A percentile compares a stretch with the other conserved stretches of the same genome.
These are phyloP conservation scores for Lanmaoa rubissima DNA, from an alignment of 768 basidiomycete species.

Conservation along the genomic window DNA sequence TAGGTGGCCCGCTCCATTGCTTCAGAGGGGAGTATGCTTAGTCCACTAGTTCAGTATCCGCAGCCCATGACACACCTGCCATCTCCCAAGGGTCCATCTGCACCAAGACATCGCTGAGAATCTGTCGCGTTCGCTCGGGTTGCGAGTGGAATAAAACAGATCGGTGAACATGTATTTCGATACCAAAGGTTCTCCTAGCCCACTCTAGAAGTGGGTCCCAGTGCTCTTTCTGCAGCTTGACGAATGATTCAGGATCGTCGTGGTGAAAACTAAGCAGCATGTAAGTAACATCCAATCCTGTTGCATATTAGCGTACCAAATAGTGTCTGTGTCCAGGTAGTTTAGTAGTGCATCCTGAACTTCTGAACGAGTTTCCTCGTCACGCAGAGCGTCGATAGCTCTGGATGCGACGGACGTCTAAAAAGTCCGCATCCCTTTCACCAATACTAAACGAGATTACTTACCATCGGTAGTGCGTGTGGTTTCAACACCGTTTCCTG, in stretches of 20 bases:
- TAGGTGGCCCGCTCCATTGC: constrained; percentile 92
- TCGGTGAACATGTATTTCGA: constrained; percentile 66
- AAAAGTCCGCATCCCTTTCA: constrained; percentile 6
- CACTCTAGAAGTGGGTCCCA: constrained; percentile 90
- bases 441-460: constrained; percentile 13
- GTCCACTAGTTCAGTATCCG: background rate
- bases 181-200: constrained; percentile 62
- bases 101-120: constrained; percentile 55
- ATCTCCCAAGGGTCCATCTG: constrained; percentile 81
- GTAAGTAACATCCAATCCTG: constrained; percentile 1
- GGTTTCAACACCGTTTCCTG: constrained; percentile 84
- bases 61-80: constrained; percentile 60
- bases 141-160: constrained; percentile 74
- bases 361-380: constrained; percentile 53
- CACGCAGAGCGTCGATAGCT: constrained; percentile 76
- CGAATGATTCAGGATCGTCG: constrained; percentile 71
- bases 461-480: constrained; percentile 88
- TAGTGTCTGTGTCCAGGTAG: constrained; percentile 93
- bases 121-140: constrained; percentile 61
- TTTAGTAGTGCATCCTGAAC: constrained; percentile 69
- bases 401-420: constrained; percentile 91
- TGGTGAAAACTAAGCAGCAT: constrained; percentile 67
- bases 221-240: constrained; percentile 71
- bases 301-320: constrained; percentile 54
- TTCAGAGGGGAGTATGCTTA: constrained; percentile 28